phyloP scores from a whole-genome alignment of 345 rosid genomes.

The Heritiera littoralis region DNA sequence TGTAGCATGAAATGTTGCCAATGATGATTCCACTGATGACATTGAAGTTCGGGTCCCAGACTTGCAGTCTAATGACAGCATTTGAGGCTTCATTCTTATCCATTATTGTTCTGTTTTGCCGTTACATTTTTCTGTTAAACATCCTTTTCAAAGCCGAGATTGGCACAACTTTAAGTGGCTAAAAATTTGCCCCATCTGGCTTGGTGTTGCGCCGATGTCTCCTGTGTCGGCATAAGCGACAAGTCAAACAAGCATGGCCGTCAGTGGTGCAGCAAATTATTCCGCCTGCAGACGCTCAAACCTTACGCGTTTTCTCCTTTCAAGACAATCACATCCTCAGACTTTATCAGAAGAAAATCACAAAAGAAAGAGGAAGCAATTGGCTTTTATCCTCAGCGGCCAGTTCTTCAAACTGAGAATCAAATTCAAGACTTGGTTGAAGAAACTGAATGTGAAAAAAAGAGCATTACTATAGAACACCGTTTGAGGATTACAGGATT shows the following conservation, averaged over 20 bases:
- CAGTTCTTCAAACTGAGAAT: background rate
- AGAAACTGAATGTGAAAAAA: background rate
- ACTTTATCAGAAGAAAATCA: background rate
- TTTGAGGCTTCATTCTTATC: background rate
- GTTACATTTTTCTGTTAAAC: background rate
- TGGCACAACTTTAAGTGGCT: background rate
- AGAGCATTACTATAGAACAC: background rate
- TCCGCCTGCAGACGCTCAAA: background rate
- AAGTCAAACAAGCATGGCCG: background rate
- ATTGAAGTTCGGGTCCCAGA: background rate
- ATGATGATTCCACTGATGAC: constrained; percentile 7
- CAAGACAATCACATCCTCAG: background rate
- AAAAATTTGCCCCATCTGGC: background rate
- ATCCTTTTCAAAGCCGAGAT: background rate
- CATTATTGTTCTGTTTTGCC: background rate
- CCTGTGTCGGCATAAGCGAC: background rate
- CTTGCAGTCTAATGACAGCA: background rate
- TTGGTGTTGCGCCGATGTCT: background rate
- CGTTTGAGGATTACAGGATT: background rate
- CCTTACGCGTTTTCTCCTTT: background rate
- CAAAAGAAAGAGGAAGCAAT: background rate
- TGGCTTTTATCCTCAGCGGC: background rate
- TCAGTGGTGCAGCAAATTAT: background rate
- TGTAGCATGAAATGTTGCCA: background rate
- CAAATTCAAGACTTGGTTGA: background rate